phyloP scores from a whole-genome alignment of 306 rosid species.

The Vigna hirtella region DNA sequence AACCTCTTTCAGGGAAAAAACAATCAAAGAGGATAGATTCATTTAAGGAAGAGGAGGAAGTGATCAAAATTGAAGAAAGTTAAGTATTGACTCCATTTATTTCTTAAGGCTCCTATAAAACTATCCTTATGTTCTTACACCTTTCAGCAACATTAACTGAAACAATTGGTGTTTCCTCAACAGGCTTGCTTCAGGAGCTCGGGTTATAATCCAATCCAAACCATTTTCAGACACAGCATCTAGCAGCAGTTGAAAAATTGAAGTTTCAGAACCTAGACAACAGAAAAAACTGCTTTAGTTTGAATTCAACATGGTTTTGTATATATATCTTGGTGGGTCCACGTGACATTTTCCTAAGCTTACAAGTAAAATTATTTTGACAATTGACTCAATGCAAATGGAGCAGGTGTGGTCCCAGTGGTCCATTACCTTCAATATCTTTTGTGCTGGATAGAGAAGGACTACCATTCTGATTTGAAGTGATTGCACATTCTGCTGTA shows the following conservation, averaged over 20 bases:
- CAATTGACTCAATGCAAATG: slow-evolving; percentile 45
- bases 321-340: slow-evolving; percentile 51
- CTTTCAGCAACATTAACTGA: slow-evolving; percentile 45
- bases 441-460: slow-evolving; percentile 50
- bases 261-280: slow-evolving; percentile 8
- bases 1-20: slow-evolving; percentile 55
- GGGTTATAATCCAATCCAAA: slow-evolving; percentile 91
- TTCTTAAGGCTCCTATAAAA: slow-evolving; percentile 33
- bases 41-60: slow-evolving; percentile 77
- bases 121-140: slow-evolving; percentile 5
- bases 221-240: slow-evolving; percentile 55
- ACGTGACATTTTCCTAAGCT: slow-evolving; percentile 41
- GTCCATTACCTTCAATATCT: slow-evolving; percentile 48
- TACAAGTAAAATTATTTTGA: slow-evolving; percentile 42
- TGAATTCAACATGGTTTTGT: slow-evolving; percentile 56
- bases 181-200: slow-evolving; percentile 99
- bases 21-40: slow-evolving; percentile 73
- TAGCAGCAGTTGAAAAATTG: slow-evolving; percentile 50
- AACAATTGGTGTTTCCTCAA: slow-evolving; percentile 38
- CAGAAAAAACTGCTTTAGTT: slow-evolving; percentile 41
- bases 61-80: slow-evolving; percentile 97
- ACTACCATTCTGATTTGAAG: slow-evolving; percentile 40
- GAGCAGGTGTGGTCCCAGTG: slow-evolving; percentile 58
- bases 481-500: slow-evolving; percentile 50
- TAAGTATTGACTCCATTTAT: slow-evolving; percentile 61